Base-by-base conservation (phyloP, 148 eudicot species). In the Gaultheria prostrata region DNA sequence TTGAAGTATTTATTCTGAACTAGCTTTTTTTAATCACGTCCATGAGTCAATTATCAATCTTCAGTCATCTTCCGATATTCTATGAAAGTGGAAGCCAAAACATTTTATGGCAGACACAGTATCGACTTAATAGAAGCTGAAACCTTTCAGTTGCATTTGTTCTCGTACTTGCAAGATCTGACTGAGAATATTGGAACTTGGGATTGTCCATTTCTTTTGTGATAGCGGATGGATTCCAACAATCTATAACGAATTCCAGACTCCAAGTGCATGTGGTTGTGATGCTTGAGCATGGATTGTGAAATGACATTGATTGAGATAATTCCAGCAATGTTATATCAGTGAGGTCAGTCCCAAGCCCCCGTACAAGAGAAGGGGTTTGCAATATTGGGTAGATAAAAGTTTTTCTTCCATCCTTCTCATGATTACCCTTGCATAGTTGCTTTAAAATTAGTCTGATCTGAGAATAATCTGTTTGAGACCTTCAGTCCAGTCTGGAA, bases 341-440 rank as follows among this genome's bases (percentile, higher is more conserved):
- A 51, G 17, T n/a, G 12, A 39, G 51, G 80, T 45, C 80, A 59
- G 80, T 77, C 63, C 61, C 80, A 77, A 77, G 80, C 80, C 80
- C 80, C 35, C 43, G 26, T 77, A 77, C 51, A 77, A 59, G 80
- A 30, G 80, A 43, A 77, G 80, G 80, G 18, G 51, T 50, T 77
- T 65, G 3, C 2, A 21, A 21, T 65, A 0, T 65, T 65, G 14
- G 30, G 51, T 74, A 43, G 77, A 9, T 43, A 39, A 2, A 73
- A 8, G 26, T 65, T 39, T 24, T 48, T 46, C 53, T 3, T 76
- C 4, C 57, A 5, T 49, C 10, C 6, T 43, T 24, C 28, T 76
- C 32, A 6, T 56, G 46, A 35, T 35, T 21, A 18, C 20, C 67
- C 33, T 57, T 18, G 43, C 1, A 0, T 73, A 13, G 21, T 32